These are phyloP conservation scores for Mycogone perniciosa DNA, from an alignment of 2,329 filamentous ascomycete genomes.

Conservation along the genomic window DNA sequence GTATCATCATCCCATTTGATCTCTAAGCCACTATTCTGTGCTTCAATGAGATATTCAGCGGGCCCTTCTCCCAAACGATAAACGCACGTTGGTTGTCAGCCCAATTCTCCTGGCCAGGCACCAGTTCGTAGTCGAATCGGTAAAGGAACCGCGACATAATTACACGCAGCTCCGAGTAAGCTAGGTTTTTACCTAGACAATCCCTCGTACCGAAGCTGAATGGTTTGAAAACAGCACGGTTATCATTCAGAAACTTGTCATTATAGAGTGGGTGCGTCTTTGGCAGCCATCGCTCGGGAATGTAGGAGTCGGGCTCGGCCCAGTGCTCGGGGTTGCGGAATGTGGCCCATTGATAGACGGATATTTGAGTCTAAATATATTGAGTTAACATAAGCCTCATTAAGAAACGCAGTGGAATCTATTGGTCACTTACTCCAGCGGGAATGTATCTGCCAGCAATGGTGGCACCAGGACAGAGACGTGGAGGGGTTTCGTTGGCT, in stretches of 20 bases:
- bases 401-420: constrained; percentile 24
- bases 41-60: constrained; percentile 11
- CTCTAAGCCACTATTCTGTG: not conserved
- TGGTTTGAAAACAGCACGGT: constrained; percentile 28
- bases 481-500: constrained; percentile 22
- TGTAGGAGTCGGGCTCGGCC: constrained; percentile 36
- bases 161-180: constrained; percentile 43
- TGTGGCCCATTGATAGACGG: constrained; percentile 39
- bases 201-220: constrained; percentile 35
- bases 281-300: constrained; percentile 40
- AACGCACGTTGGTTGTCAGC: constrained; percentile 15
- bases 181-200: constrained; percentile 36
- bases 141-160: constrained; percentile 39
- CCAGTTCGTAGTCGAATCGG: constrained; percentile 38
- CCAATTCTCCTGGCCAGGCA: constrained; percentile 17
- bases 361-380: constrained; percentile 31
- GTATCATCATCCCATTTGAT: not conserved
- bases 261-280: constrained; percentile 25
- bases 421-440: constrained; percentile 24
- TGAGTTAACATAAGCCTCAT: not conserved
- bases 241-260: constrained; percentile 34
- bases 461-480: constrained; percentile 25
- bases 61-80: constrained; percentile 17
- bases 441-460: constrained; percentile 31
- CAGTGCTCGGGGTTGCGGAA: constrained; percentile 40